These are phyloP conservation scores for Crithidia sp. DNA, from an alignment of 208 protist species.

Conservation along the genomic window DNA sequence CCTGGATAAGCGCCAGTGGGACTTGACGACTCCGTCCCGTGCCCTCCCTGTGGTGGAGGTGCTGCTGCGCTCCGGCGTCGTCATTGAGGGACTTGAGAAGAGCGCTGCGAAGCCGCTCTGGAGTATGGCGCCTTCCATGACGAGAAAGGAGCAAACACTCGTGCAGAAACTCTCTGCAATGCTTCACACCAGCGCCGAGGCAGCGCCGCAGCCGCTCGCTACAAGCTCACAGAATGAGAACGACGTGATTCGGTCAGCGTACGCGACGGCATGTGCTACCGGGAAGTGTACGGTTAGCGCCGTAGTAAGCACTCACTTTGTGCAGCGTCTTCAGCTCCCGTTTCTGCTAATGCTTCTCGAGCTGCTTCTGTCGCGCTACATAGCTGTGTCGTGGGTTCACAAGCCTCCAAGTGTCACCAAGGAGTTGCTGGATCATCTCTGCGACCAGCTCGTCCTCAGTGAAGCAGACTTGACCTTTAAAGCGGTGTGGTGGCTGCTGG, in stretches of 20 bases:
- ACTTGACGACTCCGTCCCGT: slow-evolving; percentile 70
- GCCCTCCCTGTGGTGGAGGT: slow-evolving; percentile 59
- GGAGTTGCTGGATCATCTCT: slow-evolving; percentile 29
- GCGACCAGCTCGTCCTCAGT: slow-evolving; percentile 11
- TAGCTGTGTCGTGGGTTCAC: slow-evolving; percentile 14
- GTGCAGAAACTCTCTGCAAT: slow-evolving; percentile 43
- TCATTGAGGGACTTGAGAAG: slow-evolving; percentile 58
- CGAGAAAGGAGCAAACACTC: slow-evolving; percentile 45
- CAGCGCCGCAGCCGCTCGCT: background rate
- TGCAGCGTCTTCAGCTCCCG: slow-evolving; percentile 20
- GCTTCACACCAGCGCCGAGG: slow-evolving; percentile 15
- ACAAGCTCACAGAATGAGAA: background rate
- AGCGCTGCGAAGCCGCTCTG: slow-evolving; percentile 42
- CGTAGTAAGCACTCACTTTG: slow-evolving; percentile 17
- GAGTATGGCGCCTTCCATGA: slow-evolving; percentile 68
- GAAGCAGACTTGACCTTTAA: slow-evolving; percentile 30
- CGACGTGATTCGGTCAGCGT: slow-evolving; percentile 29
- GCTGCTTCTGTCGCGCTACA: slow-evolving; percentile 18
- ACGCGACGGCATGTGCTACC: slow-evolving; percentile 26
- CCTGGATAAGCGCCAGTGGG: slow-evolving; percentile 52
- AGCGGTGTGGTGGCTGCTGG: slow-evolving; percentile 51
- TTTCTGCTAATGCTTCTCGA: slow-evolving; percentile 44
- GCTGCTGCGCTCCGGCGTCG: slow-evolving; percentile 54
- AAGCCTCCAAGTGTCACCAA: slow-evolving; percentile 12
- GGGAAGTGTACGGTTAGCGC: slow-evolving; percentile 18